Conservation (phyloP, 2,329 filamentous ascomycete species). For the Mycosphaerella sp. region DNA sequence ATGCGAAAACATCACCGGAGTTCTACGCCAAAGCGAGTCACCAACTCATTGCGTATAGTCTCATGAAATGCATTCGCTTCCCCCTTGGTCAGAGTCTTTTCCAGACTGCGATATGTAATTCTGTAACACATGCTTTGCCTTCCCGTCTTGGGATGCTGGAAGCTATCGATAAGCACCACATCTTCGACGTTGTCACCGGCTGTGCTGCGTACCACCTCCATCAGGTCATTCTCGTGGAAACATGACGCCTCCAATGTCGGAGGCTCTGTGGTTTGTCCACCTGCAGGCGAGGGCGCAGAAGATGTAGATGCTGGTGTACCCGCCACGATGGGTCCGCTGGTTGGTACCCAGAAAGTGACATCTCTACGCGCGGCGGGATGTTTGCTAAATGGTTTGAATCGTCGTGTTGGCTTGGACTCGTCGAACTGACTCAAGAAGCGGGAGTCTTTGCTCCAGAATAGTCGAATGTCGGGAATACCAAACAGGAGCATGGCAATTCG, state of each 20-base stretch:
- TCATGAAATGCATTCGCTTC: constrained; percentile 74
- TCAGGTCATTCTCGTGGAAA: constrained; percentile 94
- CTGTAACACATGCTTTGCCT: constrained; percentile 83
- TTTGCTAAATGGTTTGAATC: constrained; percentile 84
- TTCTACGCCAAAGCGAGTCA: constrained; percentile 69
- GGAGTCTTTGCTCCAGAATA: constrained; percentile 86
- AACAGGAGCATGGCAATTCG: constrained; percentile 97
- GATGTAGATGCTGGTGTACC: constrained; percentile 29
- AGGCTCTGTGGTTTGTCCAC: constrained; percentile 34
- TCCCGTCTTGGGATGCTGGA: constrained; percentile 78
- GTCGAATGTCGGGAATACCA: constrained; percentile 88
- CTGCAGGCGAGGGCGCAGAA: constrained; percentile 31
- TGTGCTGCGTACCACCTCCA: constrained; percentile 84
- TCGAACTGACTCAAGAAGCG: constrained; percentile 82
- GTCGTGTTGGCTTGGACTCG: constrained; percentile 45
- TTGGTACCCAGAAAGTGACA: constrained; percentile 80
- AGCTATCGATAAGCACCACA: constrained; percentile 76
- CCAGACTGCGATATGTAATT: constrained; percentile 87
- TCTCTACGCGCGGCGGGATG: constrained; percentile 86
- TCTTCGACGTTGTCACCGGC: constrained; percentile 83
- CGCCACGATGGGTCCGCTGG: constrained; percentile 25
- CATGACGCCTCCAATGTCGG: constrained; percentile 33
- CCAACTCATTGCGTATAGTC: constrained; percentile 57
- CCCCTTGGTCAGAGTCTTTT: constrained; percentile 78
- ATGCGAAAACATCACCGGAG: constrained; percentile 49